Percentiles rank a stretch among this genome's conserved stretches.
phyloP scores from a whole-genome alignment of 306 rosid genomes.

The Cucumis melo region DNA sequence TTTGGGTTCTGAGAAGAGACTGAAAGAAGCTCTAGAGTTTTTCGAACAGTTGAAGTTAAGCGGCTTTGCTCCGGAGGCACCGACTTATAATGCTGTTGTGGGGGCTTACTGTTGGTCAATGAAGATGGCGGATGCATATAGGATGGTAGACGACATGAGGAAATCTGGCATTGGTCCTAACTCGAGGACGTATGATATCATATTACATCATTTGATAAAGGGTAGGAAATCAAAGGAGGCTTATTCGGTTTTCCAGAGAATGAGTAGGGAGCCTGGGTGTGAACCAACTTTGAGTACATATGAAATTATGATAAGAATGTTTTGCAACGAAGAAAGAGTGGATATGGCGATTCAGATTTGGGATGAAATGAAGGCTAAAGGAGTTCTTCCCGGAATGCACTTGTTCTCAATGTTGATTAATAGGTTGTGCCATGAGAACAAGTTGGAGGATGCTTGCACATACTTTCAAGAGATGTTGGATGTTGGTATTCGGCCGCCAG shows the following conservation, averaged over 20 bases:
- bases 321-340: slow-evolving; percentile 41
- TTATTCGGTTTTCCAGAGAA: slow-evolving; percentile 38
- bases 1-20: slow-evolving; percentile 60
- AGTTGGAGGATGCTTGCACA: slow-evolving; percentile 60
- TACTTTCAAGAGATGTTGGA: slow-evolving; percentile 73
- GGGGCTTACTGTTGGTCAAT: slow-evolving; percentile 74
- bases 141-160: slow-evolving; percentile 49
- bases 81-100: slow-evolving; percentile 75
- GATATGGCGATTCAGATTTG: slow-evolving; percentile 56
- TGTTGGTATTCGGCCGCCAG: slow-evolving; percentile 65
- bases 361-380: slow-evolving; percentile 56
- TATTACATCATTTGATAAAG: slow-evolving; percentile 58
- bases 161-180: slow-evolving; percentile 48
- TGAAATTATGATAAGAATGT: slow-evolving; percentile 67
- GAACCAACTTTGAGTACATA: slow-evolving; percentile 64
- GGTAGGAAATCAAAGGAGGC: slow-evolving; percentile 47
- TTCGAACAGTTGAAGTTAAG: slow-evolving; percentile 33
- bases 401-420: slow-evolving; percentile 60
- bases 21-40: slow-evolving; percentile 55
- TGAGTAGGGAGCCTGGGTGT: slow-evolving; percentile 40
- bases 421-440: slow-evolving; percentile 43
- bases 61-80: slow-evolving; percentile 45
- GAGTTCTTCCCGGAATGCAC: slow-evolving; percentile 66
- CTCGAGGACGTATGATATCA: slow-evolving; percentile 61
- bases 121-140: slow-evolving; percentile 37